A percentile compares a stretch with the other conserved stretches of the same genome.
phyloP scores from a whole-genome alignment of 805 yeast genomes.

The Starmerella cellae region DNA sequence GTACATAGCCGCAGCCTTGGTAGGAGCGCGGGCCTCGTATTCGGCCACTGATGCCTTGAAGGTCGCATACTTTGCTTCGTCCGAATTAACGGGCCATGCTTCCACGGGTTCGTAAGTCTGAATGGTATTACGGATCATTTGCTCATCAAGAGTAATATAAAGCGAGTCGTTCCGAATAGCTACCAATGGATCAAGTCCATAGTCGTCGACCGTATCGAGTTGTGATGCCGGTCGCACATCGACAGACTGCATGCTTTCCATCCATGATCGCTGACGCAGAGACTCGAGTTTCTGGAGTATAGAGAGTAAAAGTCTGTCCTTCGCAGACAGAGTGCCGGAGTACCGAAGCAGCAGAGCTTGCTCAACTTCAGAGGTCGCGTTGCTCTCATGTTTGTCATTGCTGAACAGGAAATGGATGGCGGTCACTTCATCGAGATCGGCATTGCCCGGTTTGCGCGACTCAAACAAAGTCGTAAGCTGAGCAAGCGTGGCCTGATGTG shows the following conservation, averaged over 20 bases:
- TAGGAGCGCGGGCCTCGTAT: background rate
- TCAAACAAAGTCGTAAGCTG: conserved; percentile 10
- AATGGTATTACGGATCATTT: conserved; percentile 9
- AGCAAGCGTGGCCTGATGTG: background rate
- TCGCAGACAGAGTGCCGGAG: conserved; percentile 46
- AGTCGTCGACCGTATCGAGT: conserved; percentile 29
- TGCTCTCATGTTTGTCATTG: background rate
- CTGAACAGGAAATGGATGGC: conserved; percentile 3
- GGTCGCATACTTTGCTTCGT: background rate
- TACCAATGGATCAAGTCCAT: conserved; percentile 24
- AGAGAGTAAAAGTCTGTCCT: conserved; percentile 49
- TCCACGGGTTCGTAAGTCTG: conserved; percentile 23
- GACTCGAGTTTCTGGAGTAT: conserved; percentile 49
- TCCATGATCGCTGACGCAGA: conserved; percentile 43
- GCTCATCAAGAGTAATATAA: conserved; percentile 20
- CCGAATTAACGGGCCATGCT: background rate
- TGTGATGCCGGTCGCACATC: conserved; percentile 35
- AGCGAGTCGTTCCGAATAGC: conserved; percentile 5
- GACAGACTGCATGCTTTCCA: conserved; percentile 51
- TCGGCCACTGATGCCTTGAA: background rate
- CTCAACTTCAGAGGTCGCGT: conserved; percentile 36
- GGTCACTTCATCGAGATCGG: background rate
- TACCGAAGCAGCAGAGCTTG: conserved; percentile 41
- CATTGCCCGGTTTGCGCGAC: background rate
- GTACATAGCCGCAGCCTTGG: conserved; percentile 23